Base-by-base conservation (phyloP, 495 filamentous ascomycete genomes). In the Penicillium bialowiezense region DNA sequence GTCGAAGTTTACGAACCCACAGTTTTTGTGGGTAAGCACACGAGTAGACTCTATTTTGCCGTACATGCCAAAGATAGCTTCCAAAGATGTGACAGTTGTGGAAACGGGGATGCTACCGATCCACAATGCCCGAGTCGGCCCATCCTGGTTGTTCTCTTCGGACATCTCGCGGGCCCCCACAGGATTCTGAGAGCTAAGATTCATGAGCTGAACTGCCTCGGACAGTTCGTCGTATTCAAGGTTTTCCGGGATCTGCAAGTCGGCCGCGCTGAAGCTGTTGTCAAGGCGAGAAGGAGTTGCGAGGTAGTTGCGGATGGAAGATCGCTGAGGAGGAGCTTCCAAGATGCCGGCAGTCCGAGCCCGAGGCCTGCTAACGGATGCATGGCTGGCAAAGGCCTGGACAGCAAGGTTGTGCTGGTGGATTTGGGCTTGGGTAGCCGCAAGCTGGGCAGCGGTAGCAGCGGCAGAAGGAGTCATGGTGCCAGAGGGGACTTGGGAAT, bases 1-100 rank as follows among this genome's bases (percentile, higher is more conserved):
- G 70, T 97, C 89, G 57, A 96, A 98, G 67, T 98, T 98, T 63
- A 98, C 91, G 58, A 98, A 98, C 5, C 93, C 93, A 65, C 93
- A 98, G 62, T 95, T 97, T 81, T 98, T 98, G 75, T 98, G 93
- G 10, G 93, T 96, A 53, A 98, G 76, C 12, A 98, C 95, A 50
- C 93, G 79, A 29, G 89, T 91, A 13, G 92, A 96, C 55, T 91
- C 83, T 58, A 98, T 95, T 18, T 87, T 84, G 13, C 93, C 93
- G 55, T 93, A 95, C 36, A 84, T 73, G 60, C 87, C 86, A 68
- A 98, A 98, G 68, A 97, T 95, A 47, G 91, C 89, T 41, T 88
- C 90, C 37, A 98, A 67, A 2, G 93, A 96, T 13, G 90, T 92
- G 20, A 90, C 88, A 1, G 93, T 98, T 5, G 93, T 97, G 7